Percentiles rank a stretch among this genome's conserved stretches.
Conservation (phyloP, 352 stramenopile species). For the Globisporangium okanoganense region DNA sequence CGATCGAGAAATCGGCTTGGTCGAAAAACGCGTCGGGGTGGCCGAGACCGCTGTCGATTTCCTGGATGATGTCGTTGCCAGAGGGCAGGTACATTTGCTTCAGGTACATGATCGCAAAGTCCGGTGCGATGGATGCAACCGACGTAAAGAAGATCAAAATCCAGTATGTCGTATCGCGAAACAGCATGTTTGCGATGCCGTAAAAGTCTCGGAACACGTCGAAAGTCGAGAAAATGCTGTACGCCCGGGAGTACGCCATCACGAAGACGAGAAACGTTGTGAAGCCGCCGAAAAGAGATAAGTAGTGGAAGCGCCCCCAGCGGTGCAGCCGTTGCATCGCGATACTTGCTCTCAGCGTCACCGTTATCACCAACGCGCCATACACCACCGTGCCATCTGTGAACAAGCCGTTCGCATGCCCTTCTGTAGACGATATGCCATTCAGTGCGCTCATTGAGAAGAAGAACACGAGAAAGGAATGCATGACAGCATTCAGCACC, state of each 20-base stretch:
- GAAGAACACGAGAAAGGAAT: slow-evolving; percentile 73
- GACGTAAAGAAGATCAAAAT: slow-evolving; percentile 58
- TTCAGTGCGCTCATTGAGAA: slow-evolving; percentile 45
- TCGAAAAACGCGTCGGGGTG: slow-evolving; percentile 16
- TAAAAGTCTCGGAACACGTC: slow-evolving; percentile 78
- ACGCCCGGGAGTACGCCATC: slow-evolving; percentile 56
- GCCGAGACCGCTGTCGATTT: slow-evolving; percentile 73
- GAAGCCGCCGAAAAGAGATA: slow-evolving; percentile 63
- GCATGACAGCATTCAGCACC: slow-evolving; percentile 70
- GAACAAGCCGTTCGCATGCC: slow-evolving; percentile 62
- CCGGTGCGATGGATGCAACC: slow-evolving; percentile 52
- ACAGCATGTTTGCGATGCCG: slow-evolving; percentile 56
- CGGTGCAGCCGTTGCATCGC: slow-evolving; percentile 75
- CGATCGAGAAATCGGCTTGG: slow-evolving; percentile 17
- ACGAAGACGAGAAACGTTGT: slow-evolving; percentile 71
- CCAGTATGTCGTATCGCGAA: slow-evolving; percentile 56
- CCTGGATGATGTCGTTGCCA: slow-evolving; percentile 80
- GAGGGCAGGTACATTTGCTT: slow-evolving; percentile 83
- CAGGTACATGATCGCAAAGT: slow-evolving; percentile 70
- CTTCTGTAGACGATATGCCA: slow-evolving; percentile 33
- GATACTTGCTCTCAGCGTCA: slow-evolving; percentile 68
- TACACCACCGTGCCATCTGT: slow-evolving; percentile 74
- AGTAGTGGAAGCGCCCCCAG: slow-evolving; percentile 74
- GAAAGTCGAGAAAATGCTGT: slow-evolving; percentile 53
- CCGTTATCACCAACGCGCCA: slow-evolving; percentile 69